phyloP scores from a whole-genome alignment of 2,329 filamentous ascomycete genomes.

The Diaporthe ampelina region DNA sequence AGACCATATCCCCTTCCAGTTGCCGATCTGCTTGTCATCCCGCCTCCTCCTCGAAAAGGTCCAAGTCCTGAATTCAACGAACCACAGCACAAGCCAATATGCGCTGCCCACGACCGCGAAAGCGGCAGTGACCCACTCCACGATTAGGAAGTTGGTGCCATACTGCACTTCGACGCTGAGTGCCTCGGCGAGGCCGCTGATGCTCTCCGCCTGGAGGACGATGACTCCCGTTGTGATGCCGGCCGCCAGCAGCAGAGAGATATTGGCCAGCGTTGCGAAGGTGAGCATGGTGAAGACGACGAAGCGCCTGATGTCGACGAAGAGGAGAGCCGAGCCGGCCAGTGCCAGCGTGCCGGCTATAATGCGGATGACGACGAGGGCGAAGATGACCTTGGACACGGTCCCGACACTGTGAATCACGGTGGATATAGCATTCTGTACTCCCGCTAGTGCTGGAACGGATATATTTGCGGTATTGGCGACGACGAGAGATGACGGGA shows the following conservation, averaged over 20 bases:
- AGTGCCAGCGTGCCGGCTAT: conserved; percentile 1
- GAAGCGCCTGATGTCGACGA: conserved; percentile 8
- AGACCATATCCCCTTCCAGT: not conserved
- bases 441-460: not conserved
- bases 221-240: not conserved
- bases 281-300: conserved; percentile 4
- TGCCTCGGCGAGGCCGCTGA: not conserved
- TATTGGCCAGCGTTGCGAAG: not conserved
- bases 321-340: not conserved
- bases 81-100: conserved; percentile 6
- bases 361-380: not conserved
- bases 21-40: not conserved
- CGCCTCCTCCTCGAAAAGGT: not conserved
- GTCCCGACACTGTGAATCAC: not conserved
- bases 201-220: not conserved
- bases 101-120: conserved; percentile 3
- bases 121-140: not conserved
- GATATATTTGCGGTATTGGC: not conserved
- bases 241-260: not conserved
- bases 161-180: conserved; percentile 5
- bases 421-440: not conserved
- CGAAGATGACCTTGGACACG: not conserved
- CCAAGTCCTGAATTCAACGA: not conserved
- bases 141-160: not conserved
- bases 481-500: not conserved